Evolutionary conservation across 2,329 filamentous ascomycete genomes (phyloP).

Genomic region (Fusarium coicis): DNA sequence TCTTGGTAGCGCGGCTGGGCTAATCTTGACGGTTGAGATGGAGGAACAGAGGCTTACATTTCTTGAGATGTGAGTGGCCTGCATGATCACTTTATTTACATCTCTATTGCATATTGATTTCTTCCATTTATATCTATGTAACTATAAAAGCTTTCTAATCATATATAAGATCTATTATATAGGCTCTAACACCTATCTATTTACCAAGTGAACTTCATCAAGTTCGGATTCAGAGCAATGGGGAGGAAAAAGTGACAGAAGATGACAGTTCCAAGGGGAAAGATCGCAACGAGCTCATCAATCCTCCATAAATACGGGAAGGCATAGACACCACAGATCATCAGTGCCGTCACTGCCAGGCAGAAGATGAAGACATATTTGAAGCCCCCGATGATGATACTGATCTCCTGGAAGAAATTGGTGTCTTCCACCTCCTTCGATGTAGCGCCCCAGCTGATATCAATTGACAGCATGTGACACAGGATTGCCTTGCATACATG

Average conservation of each 20-base stretch:
- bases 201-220: not conserved
- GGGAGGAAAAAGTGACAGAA: not conserved
- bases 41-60: too few relatives aligned
- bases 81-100: too few relatives aligned
- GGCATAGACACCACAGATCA: not conserved
- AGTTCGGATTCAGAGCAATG: not conserved
- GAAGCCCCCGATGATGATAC: not conserved
- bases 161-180: too few relatives aligned
- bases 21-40: too few relatives aligned
- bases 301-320: not conserved
- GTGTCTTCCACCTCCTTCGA: not conserved
- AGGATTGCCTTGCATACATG: slow-evolving; percentile 38
- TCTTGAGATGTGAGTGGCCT: too few relatives aligned
- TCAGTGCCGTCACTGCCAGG: not conserved
- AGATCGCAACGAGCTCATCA: not conserved
- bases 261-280: not conserved
- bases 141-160: accelerated
- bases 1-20: too few relatives aligned
- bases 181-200: not conserved
- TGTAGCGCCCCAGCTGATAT: slow-evolving; percentile 34
- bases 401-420: not conserved
- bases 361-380: not conserved
- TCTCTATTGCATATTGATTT: too few relatives aligned
- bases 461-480: slow-evolving; percentile 35
- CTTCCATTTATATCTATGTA: too few relatives aligned